A percentile compares a stretch with the other conserved stretches of the same genome.
Conservation (phyloP, 306 rosid species). For the Fagus crenata region DNA sequence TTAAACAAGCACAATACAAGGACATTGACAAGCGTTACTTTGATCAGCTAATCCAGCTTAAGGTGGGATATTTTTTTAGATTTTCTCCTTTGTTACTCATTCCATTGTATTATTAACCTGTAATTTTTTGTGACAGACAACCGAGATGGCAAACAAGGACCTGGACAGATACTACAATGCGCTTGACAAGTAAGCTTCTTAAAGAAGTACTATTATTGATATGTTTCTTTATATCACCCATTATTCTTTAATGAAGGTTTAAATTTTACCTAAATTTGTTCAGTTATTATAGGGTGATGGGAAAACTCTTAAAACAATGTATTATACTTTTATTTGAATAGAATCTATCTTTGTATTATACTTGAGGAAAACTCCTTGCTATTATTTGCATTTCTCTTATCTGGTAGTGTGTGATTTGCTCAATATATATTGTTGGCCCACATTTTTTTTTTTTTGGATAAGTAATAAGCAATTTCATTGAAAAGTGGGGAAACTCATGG, state of each 20-base stretch:
- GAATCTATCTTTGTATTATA: neutral
- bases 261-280: neutral
- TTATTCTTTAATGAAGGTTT: neutral
- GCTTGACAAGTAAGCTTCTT: constrained; percentile 76
- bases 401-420: no score
- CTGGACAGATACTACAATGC: constrained; percentile 97
- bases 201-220: constrained; percentile 6
- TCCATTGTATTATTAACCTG: constrained; percentile 10
- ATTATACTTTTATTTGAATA: neutral
- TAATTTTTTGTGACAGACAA: constrained; percentile 58
- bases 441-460: no score
- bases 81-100: constrained; percentile 13
- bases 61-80: constrained; percentile 48
- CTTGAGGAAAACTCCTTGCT: neutral
- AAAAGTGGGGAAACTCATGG: no score
- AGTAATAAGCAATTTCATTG: no score
- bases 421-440: no score
- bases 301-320: neutral
- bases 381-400: no score
- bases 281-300: neutral
- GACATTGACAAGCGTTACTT: constrained; percentile 88
- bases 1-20: constrained; percentile 83
- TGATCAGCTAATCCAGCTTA: constrained; percentile 93
- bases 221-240: neutral
- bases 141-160: constrained; percentile 99